phyloP scores from a whole-genome alignment of 2,329 filamentous ascomycete genomes.

The Talaromyces verruculosus region DNA sequence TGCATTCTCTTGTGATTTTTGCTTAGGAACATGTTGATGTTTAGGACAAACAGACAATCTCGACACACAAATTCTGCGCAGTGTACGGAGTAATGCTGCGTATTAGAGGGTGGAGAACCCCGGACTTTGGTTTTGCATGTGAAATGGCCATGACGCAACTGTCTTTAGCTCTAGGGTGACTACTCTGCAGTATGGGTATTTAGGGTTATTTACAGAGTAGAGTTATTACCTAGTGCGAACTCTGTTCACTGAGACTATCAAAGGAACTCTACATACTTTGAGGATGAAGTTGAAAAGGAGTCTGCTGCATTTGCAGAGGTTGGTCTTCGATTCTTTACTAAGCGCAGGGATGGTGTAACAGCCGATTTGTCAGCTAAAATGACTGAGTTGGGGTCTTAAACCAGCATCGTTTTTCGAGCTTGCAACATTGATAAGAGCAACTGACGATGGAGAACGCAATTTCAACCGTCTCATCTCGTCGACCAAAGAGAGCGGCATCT shows the following conservation, averaged over 20 bases:
- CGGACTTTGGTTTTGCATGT: slow-evolving; percentile 6
- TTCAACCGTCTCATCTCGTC: slow-evolving; percentile 21
- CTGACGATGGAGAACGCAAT: background rate
- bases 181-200: too few relatives aligned
- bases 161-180: background rate
- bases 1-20: background rate
- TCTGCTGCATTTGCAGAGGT: background rate
- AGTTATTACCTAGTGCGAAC: background rate
- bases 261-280: background rate
- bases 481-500: slow-evolving; percentile 18
- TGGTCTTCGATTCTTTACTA: background rate
- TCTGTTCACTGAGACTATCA: background rate
- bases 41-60: background rate
- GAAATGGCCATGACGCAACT: slow-evolving; percentile 1
- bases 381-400: background rate
- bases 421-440: background rate
- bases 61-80: background rate
- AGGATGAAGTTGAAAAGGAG: background rate
- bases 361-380: background rate
- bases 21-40: background rate
- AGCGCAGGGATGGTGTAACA: background rate
- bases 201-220: background rate
- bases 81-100: background rate
- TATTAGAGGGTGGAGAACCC: slow-evolving; percentile 9
- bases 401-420: background rate